Base-by-base conservation (phyloP, 371 early-diverging fungal species). In the Mucor piriformis region DNA sequence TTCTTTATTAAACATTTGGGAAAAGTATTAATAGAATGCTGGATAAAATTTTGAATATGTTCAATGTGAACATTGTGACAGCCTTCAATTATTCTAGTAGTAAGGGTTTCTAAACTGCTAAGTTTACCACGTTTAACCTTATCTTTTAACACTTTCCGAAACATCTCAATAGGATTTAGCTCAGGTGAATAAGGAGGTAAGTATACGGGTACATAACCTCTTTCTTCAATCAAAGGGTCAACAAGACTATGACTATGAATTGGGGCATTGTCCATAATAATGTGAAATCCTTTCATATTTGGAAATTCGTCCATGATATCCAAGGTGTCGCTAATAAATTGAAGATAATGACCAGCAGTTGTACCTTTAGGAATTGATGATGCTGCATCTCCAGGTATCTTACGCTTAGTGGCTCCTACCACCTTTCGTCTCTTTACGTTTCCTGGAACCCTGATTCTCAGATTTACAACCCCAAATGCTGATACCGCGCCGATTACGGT, bases 1-100 rank as follows among this genome's bases (percentile, higher is more conserved):
- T 21, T 58, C 50, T 58, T 58, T 50, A 50, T 54, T 54, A 2
- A 54, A 50, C 35, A 18, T 38, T 58, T 58, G 32, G 50, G 50
- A 18, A 42, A 57, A 57, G 48, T 23, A 37, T 48, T 50, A 15
- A 52, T 50, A 44, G 59, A 59, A 59, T 35, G 21, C 47, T 59
- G 59, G 44, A 59, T 59, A 33, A 51, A 51, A 12, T 51, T 59
- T 29, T 53, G 40, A 6, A 54, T 21, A 32, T 54, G 44, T n/a
- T 56, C 34, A 46, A 56, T 35, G 11, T 20, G 54, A 54, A 54
- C 43, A 38, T 54, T 15, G 16, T 42, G 21, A 29, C 29, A 23
- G 8, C 54, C 54, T 54, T 54, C 43, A 54, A 54, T 43, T 40
- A 43, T 24, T 23, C 44, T 54, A 11, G 35, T 29, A 35, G 46